Evolutionary conservation across 2,329 filamentous ascomycete species (phyloP), one percentile per base, ranked within the genome.

Genomic region (Amauroascus niger): DNA sequence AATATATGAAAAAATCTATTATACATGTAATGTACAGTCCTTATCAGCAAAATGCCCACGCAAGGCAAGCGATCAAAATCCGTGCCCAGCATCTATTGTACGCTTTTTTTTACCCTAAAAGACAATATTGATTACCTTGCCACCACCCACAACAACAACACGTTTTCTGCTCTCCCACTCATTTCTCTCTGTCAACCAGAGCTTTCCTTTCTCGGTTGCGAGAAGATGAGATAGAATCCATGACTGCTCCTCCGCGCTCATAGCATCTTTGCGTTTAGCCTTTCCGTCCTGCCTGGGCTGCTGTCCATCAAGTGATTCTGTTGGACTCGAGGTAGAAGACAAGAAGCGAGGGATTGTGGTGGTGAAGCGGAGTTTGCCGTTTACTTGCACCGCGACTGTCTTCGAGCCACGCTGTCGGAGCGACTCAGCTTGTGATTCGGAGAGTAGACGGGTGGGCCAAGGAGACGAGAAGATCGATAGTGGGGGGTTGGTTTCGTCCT

Each of bases 91-190:
- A 6, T 28, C 14, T 13, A 28, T 28, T 24, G 43, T 20, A 45
- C 14, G n/a, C 14, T n/a, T 24, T 8, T 26, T 33, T 3, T 48
- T n/a, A 28, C 11, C 9, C 41, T 51, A 74, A 51, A 74, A 74
- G 11, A 93, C 82, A 75, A 90, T 85, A 69, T 90, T 94, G 26
- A 91, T 78, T 48, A 87, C 74, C 66, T 77, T 82, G 11, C 86
- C 86, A 1, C 76, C 78, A 54, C 75, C 76, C 11, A 87, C 82
- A 11, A 88, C 76, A 62, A 90, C 79, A 1, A 83, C 76, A 58
- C 81, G 80, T 63, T 79, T 80, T n/a, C 81, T 78, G 58, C 72
- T 73, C 26, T 71, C 70, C 67, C 70, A 77, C 53, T 75, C 71
- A 50, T 72, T 68, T 58, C 69, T 75, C 46, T 76, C 71, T 6